A percentile compares a stretch with the other conserved stretches of the same genome.
phyloP scores from a whole-genome alignment of 1,284 basidiomycete genomes.

The Ganoderma lucidum region DNA sequence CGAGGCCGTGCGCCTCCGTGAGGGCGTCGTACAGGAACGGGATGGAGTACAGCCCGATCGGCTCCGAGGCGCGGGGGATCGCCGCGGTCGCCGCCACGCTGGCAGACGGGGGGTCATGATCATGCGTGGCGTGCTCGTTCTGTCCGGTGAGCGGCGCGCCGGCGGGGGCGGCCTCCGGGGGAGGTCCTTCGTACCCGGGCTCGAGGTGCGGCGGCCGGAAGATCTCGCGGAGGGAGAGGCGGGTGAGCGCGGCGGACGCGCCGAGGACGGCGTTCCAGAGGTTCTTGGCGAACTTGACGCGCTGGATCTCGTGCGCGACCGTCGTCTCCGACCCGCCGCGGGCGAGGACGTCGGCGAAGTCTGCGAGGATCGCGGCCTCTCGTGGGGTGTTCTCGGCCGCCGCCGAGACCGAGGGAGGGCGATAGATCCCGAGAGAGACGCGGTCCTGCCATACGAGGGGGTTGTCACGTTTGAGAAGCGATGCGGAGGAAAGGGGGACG shows the following conservation, averaged over 20 bases:
- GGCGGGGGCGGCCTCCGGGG: too few relatives aligned
- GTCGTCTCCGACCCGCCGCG: conserved; percentile 56
- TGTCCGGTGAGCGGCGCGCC: too few relatives aligned
- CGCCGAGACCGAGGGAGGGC: conserved; percentile 46
- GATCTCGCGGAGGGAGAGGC: conserved; percentile 58
- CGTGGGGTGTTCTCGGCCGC: conserved; percentile 51
- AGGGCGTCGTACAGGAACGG: conserved; percentile 56
- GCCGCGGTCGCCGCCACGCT: conserved; percentile 38
- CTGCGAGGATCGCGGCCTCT: conserved; percentile 53
- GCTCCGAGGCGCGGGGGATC: conserved; percentile 47
- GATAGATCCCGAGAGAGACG: conserved; percentile 61
- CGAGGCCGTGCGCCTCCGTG: conserved; percentile 57
- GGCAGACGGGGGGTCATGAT: too few relatives aligned
- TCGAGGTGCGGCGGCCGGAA: conserved; percentile 53
- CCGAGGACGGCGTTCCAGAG: conserved; percentile 70
- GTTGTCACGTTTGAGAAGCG: too few relatives aligned
- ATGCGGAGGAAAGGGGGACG: neutral
- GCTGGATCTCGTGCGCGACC: conserved; percentile 66
- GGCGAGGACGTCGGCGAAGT: conserved; percentile 54
- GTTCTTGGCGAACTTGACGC: conserved; percentile 69
- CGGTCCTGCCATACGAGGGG: conserved; percentile 51
- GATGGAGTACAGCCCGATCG: conserved; percentile 53
- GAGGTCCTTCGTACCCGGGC: conserved; percentile 11
- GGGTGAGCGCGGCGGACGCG: conserved; percentile 58
- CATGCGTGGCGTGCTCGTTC: neutral